A percentile compares a stretch with the other conserved stretches of the same genome.
Evolutionary conservation across 352 stramenopile species (phyloP).

Genomic region (Globisporangium spinosum): DNA sequence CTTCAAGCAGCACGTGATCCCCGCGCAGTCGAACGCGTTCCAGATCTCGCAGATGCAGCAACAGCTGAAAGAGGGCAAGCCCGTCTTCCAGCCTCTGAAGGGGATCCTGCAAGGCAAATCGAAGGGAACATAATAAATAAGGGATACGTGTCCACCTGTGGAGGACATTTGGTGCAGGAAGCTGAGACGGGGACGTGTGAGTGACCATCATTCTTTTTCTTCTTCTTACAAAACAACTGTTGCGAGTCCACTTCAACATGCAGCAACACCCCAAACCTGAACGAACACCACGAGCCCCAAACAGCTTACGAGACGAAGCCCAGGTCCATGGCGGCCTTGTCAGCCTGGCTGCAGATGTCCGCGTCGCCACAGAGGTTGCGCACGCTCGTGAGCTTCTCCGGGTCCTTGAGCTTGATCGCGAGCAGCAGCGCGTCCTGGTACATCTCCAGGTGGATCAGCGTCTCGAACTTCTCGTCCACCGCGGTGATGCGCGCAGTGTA

Average conservation of each 20-base stretch:
- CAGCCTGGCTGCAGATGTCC: slow-evolving; percentile 70
- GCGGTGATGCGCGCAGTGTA: slow-evolving; percentile 81
- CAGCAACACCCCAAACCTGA: slow-evolving; percentile 1
- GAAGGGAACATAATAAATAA: slow-evolving; percentile 2
- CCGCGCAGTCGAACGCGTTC: slow-evolving; percentile 11
- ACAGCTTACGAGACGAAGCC: slow-evolving; percentile 63
- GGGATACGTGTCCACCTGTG: neutral
- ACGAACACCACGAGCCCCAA: neutral
- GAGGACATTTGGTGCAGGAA: neutral
- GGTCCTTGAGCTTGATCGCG: slow-evolving; percentile 84
- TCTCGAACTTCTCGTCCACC: slow-evolving; percentile 86
- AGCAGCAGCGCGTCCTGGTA: slow-evolving; percentile 76
- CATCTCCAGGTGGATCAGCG: slow-evolving; percentile 82
- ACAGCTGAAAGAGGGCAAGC: slow-evolving; percentile 8
- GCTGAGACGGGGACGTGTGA: neutral
- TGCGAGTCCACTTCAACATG: neutral
- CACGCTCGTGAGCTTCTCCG: slow-evolving; percentile 83
- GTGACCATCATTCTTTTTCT: neutral
- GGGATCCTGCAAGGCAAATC: neutral
- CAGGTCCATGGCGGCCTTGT: slow-evolving; percentile 77
- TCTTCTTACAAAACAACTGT: slow-evolving; percentile 1
- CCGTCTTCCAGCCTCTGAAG: neutral
- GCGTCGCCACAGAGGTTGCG: slow-evolving; percentile 73
- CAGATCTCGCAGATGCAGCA: slow-evolving; percentile 10
- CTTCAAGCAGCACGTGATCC: slow-evolving; percentile 19